Conservation (phyloP, 805 yeast species). For the Saturnispora kantuleensis region DNA sequence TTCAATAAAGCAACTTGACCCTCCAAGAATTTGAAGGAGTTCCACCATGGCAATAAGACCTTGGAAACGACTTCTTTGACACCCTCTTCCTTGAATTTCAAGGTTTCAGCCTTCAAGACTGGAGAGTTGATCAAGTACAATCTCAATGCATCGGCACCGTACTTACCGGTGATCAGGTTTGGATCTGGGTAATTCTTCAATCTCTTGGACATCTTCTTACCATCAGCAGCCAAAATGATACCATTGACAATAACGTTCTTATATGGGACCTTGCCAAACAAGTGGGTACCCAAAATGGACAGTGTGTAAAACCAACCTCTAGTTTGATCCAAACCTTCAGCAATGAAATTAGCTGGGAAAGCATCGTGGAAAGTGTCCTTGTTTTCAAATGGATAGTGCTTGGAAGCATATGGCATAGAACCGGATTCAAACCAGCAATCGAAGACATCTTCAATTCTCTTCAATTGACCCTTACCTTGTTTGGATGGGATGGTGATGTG, state of each 20-base stretch:
- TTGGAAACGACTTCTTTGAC: conserved; percentile 95
- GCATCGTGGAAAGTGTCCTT: conserved; percentile 56
- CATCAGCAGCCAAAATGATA: conserved; percentile 94
- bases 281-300: conserved; percentile 89
- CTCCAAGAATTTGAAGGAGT: conserved; percentile 91
- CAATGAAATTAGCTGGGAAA: conserved; percentile 95
- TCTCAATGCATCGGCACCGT: conserved; percentile 98
- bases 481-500: conserved; percentile 87
- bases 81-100: conserved; percentile 97
- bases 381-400: conserved; percentile 89
- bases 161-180: conserved; percentile 61
- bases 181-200: conserved; percentile 98
- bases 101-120: conserved; percentile 90
- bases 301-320: conserved; percentile 99
- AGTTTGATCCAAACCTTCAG: conserved; percentile 98
- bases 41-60: conserved; percentile 97
- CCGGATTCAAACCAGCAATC: conserved; percentile 99
- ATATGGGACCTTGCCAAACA: conserved; percentile 88
- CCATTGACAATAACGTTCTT: conserved; percentile 93
- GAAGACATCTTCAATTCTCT: conserved; percentile 92
- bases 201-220: conserved; percentile 98
- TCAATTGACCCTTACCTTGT: conserved; percentile 77
- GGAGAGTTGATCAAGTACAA: conserved; percentile 95
- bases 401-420: conserved; percentile 96
- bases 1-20: conserved; percentile 81